Conservation (phyloP, 2,329 filamentous ascomycete species). For the Tolypocladium inflatum region DNA sequence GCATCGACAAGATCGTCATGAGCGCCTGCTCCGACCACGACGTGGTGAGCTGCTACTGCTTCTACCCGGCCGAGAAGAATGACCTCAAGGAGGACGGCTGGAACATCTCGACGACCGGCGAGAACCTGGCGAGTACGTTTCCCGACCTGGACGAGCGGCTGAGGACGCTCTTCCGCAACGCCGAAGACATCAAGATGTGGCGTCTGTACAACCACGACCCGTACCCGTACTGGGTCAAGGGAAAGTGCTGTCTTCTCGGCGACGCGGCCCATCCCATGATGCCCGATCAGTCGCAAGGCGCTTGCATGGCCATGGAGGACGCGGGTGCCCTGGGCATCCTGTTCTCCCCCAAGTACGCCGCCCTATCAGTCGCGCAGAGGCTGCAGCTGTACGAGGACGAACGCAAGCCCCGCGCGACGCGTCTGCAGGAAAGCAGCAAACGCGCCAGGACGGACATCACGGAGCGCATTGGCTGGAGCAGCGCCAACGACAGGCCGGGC, state of each 20-base stretch:
- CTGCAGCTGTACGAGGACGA: slow-evolving; percentile 38
- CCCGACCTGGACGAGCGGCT: slow-evolving; percentile 47
- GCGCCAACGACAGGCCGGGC: slow-evolving; percentile 37
- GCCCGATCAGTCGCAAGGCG: slow-evolving; percentile 57
- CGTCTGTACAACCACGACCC: slow-evolving; percentile 34
- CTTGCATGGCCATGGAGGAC: slow-evolving; percentile 57
- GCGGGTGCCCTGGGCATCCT: slow-evolving; percentile 49
- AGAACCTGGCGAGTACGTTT: slow-evolving; percentile 47
- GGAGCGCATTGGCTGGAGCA: slow-evolving; percentile 17
- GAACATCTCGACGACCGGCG: slow-evolving; percentile 38
- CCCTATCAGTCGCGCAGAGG: slow-evolving; percentile 29
- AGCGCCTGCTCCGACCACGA: slow-evolving; percentile 53
- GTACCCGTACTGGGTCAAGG: slow-evolving; percentile 41
- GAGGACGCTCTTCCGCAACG: slow-evolving; percentile 41
- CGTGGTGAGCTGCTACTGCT: slow-evolving; percentile 56
- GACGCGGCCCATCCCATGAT: slow-evolving; percentile 60
- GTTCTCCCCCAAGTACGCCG: slow-evolving; percentile 32
- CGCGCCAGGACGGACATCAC: slow-evolving; percentile 45
- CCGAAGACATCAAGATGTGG: slow-evolving; percentile 53
- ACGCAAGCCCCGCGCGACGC: slow-evolving; percentile 37
- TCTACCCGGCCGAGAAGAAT: slow-evolving; percentile 49
- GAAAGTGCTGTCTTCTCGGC: slow-evolving; percentile 43
- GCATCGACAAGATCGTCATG: slow-evolving; percentile 53
- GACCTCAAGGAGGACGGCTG: slow-evolving; percentile 48
- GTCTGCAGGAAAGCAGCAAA: slow-evolving; percentile 40